These are phyloP conservation scores for Chlorella variabilis DNA, from an alignment of 163 green algal species.

Conservation along the genomic window DNA sequence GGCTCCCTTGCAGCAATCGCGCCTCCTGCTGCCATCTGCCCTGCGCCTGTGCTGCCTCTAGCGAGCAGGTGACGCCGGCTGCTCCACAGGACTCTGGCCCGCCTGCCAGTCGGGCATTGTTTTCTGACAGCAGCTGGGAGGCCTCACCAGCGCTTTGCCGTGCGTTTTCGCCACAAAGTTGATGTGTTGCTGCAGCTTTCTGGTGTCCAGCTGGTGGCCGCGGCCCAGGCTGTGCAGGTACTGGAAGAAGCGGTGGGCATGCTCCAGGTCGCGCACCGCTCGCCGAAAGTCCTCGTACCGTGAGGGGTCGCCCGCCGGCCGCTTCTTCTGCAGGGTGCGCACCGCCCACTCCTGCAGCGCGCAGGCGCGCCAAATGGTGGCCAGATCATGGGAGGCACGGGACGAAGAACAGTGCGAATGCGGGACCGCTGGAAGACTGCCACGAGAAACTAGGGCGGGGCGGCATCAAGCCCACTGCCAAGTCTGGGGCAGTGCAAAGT, in stretches of 20 bases:
- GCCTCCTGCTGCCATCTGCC: not conserved
- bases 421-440: too few species aligned
- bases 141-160: slow-evolving; percentile 18
- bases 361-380: not conserved
- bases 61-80: not conserved
- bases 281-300: slow-evolving; percentile 60
- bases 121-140: not conserved
- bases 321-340: slow-evolving; percentile 66
- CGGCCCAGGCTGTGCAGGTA: not conserved
- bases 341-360: slow-evolving; percentile 84
- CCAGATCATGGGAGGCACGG: not conserved
- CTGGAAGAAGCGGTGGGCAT: slow-evolving; percentile 40
- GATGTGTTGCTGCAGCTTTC: slow-evolving; percentile 69
- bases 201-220: slow-evolving; percentile 52
- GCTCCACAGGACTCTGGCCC: not conserved
- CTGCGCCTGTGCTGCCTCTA: not conserved
- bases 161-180: slow-evolving; percentile 59
- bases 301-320: slow-evolving; percentile 54
- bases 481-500: not conserved
- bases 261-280: slow-evolving; percentile 49
- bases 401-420: too few species aligned
- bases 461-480: too few species aligned
- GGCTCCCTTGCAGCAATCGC: not conserved
- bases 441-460: too few species aligned
- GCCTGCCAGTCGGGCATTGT: too few species aligned